Conservation (phyloP, 2,329 filamentous ascomycete genomes). For the Harringtonia aguacate region DNA sequence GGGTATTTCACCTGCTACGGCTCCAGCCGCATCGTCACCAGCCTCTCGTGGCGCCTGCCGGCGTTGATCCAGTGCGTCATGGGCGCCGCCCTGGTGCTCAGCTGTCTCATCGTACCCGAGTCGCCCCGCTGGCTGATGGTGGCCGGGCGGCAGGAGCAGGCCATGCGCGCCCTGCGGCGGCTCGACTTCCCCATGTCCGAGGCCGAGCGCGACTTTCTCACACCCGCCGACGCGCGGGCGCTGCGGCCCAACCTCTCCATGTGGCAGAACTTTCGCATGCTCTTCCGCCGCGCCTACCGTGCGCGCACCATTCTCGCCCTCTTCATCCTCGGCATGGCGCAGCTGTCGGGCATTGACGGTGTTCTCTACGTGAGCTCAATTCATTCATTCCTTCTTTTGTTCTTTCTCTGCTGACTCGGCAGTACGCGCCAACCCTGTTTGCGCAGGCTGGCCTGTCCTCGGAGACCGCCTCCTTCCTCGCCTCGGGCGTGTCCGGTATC, state of each 20-base stretch:
- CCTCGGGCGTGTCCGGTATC: constrained; percentile 49
- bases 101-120: constrained; percentile 35
- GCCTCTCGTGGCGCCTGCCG: constrained; percentile 45
- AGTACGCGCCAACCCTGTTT: constrained; percentile 53
- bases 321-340: constrained; percentile 48
- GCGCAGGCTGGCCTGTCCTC: constrained; percentile 46
- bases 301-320: constrained; percentile 38
- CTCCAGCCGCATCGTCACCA: constrained; percentile 30
- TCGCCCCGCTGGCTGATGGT: constrained; percentile 47
- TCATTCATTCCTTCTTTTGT: not conserved
- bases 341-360: constrained; percentile 52
- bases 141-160: constrained; percentile 34
- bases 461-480: constrained; percentile 43
- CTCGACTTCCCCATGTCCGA: constrained; percentile 33
- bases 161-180: constrained; percentile 27
- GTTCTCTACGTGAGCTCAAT: constrained; percentile 41
- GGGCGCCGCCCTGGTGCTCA: constrained; percentile 25
- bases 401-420: not conserved
- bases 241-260: constrained; percentile 19
- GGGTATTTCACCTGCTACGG: constrained; percentile 54
- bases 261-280: constrained; percentile 20
- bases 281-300: constrained; percentile 30
- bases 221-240: constrained; percentile 12
- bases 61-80: constrained; percentile 36
- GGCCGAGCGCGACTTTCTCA: constrained; percentile 34